phyloP scores from a whole-genome alignment of 1,139 yeast genomes.

The Blastobotrys capitulatus region DNA sequence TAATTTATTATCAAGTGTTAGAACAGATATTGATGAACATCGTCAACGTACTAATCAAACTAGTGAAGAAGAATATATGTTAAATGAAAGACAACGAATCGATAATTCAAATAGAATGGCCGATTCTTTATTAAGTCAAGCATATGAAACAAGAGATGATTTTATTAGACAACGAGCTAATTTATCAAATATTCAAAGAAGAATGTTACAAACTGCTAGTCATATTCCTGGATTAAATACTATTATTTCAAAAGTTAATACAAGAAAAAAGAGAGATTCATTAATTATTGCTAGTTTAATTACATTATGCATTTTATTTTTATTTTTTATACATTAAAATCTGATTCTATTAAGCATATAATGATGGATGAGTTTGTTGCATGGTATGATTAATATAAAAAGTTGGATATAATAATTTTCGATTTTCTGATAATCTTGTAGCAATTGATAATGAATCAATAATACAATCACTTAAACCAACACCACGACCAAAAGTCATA shows the following conservation, averaged over 20 bases:
- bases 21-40: slow-evolving; percentile 67
- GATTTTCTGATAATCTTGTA: slow-evolving; percentile 29
- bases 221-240: slow-evolving; percentile 79
- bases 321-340: slow-evolving; percentile 48
- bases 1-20: slow-evolving; percentile 68
- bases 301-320: slow-evolving; percentile 62
- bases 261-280: slow-evolving; percentile 84
- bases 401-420: slow-evolving; percentile 29
- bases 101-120: slow-evolving; percentile 71
- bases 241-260: slow-evolving; percentile 72
- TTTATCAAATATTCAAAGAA: slow-evolving; percentile 58
- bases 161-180: slow-evolving; percentile 63
- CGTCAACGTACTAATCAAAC: slow-evolving; percentile 37
- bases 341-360: slow-evolving; percentile 12
- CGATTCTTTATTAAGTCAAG: slow-evolving; percentile 74
- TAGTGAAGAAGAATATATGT: slow-evolving; percentile 54
- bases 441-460: slow-evolving; percentile 59
- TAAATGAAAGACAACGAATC: slow-evolving; percentile 70
- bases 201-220: slow-evolving; percentile 55
- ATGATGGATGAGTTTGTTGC: slow-evolving; percentile 22
- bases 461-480: slow-evolving; percentile 88
- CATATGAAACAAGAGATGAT: slow-evolving; percentile 85
- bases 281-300: slow-evolving; percentile 74
- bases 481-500: slow-evolving; percentile 73
- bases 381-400: slow-evolving; percentile 26